Conservation (phyloP, 2,329 filamentous ascomycete genomes). For the Catunica adiposa region DNA sequence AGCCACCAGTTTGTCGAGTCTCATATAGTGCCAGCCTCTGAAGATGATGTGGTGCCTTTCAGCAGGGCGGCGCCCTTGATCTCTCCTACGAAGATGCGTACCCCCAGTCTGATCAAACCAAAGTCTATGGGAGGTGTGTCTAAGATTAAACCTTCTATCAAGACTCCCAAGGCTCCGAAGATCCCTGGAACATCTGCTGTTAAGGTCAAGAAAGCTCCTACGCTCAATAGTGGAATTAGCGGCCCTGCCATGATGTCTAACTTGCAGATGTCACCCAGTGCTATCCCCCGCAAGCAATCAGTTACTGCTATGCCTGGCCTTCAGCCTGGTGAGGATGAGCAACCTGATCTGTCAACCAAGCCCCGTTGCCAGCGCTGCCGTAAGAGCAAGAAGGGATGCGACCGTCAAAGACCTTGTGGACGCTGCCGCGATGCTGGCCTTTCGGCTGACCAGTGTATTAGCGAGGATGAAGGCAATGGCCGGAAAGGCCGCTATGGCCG, state of each 20-base stretch:
- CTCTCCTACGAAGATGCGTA: slow-evolving; percentile 10
- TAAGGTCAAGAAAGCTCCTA: slow-evolving; percentile 35
- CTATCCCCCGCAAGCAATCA: slow-evolving; percentile 61
- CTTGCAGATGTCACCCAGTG: slow-evolving; percentile 41
- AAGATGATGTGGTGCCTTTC: slow-evolving; percentile 2
- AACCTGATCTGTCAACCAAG: slow-evolving; percentile 86
- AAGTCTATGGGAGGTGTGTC: slow-evolving; percentile 20
- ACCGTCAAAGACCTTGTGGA: slow-evolving; percentile 86
- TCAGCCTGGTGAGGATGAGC: slow-evolving; percentile 58
- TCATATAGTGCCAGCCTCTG: background rate
- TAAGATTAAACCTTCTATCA: slow-evolving; percentile 23
- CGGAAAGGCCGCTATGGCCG: slow-evolving; percentile 81
- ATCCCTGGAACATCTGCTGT: slow-evolving; percentile 23
- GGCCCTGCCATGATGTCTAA: slow-evolving; percentile 18
- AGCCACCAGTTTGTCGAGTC: slow-evolving; percentile 16
- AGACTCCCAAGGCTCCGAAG: slow-evolving; percentile 33
- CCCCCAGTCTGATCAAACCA: slow-evolving; percentile 20
- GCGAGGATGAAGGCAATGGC: slow-evolving; percentile 93
- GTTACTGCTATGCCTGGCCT: slow-evolving; percentile 39
- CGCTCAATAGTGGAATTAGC: background rate
- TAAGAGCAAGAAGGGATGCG: slow-evolving; percentile 99
- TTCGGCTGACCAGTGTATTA: slow-evolving; percentile 82
- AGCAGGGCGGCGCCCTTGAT: background rate
- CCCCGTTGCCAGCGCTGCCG: slow-evolving; percentile 94
- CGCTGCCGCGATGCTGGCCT: slow-evolving; percentile 93